Conservation (phyloP, 345 rosid species). For the Camelina hispida region DNA sequence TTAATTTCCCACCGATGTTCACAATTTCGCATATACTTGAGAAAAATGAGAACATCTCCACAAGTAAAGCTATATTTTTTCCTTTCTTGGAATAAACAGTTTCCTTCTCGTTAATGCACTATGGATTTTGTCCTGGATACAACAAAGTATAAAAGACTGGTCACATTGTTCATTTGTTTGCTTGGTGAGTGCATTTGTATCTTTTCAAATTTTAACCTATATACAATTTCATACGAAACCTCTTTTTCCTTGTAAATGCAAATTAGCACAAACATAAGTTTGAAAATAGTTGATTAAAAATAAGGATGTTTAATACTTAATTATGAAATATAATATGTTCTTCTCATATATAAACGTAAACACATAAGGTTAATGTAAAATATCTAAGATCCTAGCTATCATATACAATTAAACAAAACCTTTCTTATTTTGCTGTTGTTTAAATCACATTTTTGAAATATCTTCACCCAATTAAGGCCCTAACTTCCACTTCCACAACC, state of each 20-base stretch:
- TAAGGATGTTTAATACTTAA: background rate
- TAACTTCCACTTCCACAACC: background rate
- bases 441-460: background rate
- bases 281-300: background rate
- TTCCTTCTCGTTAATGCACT: background rate
- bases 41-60: background rate
- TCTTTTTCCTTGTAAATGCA: background rate
- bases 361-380: background rate
- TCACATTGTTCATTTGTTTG: background rate
- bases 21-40: background rate
- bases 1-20: background rate
- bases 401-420: background rate
- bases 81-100: background rate
- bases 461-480: background rate
- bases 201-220: background rate
- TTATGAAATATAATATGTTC: background rate
- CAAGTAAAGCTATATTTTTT: background rate
- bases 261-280: background rate
- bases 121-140: background rate
- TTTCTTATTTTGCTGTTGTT: background rate
- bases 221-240: background rate
- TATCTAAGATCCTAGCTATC: background rate
- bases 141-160: background rate
- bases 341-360: background rate
- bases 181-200: background rate